phyloP scores from a whole-genome alignment of 1,284 basidiomycete species.

The Singerocomus inundabilis region DNA sequence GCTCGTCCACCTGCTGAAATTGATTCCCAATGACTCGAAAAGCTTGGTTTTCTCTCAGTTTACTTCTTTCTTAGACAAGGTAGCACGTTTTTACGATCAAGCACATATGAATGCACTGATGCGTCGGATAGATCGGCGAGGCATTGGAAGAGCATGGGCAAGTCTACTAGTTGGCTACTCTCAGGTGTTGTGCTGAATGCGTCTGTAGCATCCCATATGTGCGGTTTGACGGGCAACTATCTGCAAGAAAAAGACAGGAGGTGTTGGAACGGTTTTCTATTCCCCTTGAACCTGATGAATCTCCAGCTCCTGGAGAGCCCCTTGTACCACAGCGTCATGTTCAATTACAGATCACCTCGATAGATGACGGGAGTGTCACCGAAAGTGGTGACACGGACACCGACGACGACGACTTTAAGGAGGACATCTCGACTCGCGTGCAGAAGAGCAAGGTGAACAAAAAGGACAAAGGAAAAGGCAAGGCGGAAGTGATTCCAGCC shows the following conservation, averaged over 20 bases:
- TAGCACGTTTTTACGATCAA: conserved; percentile 22
- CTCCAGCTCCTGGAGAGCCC: conserved; percentile 19
- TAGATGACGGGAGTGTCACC: conserved; percentile 25
- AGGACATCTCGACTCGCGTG: conserved; percentile 32
- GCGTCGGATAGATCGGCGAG: conserved; percentile 57
- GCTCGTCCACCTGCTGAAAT: conserved; percentile 65
- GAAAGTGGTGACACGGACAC: conserved; percentile 27
- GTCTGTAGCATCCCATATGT: conserved; percentile 66
- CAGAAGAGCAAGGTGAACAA: conserved; percentile 37
- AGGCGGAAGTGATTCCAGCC: conserved; percentile 25
- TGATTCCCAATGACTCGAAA: conserved; percentile 72
- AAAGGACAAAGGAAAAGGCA: conserved; percentile 39
- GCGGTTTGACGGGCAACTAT: conserved; percentile 83
- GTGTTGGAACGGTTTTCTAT: conserved; percentile 72
- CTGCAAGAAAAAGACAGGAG: conserved; percentile 73
- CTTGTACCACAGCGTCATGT: conserved; percentile 9
- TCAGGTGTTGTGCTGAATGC: conserved; percentile 12
- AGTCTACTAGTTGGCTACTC: conserved; percentile 15
- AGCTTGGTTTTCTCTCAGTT: conserved; percentile 85
- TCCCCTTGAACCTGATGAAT: conserved; percentile 47
- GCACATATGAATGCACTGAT: conserved; percentile 5
- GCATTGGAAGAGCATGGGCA: conserved; percentile 64
- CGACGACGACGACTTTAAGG: conserved; percentile 39
- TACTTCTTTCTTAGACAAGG: conserved; percentile 80
- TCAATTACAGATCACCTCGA: conserved; percentile 13